phyloP scores from a whole-genome alignment of 176 grass and related monocot species.

The Aechmea fasciata region DNA sequence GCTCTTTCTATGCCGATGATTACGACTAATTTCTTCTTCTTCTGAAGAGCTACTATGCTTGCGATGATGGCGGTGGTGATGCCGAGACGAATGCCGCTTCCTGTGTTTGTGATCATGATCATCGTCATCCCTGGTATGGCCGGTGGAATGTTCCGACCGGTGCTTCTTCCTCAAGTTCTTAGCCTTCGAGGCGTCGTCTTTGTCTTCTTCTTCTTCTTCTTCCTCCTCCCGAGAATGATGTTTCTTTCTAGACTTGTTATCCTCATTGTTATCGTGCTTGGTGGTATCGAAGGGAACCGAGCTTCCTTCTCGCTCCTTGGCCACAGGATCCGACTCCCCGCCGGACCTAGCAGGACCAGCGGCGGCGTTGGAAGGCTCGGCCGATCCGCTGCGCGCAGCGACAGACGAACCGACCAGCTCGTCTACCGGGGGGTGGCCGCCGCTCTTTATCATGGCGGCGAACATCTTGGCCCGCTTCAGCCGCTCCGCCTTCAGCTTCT shows the following conservation, averaged over 20 bases:
- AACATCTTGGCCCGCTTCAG: conserved; percentile 89
- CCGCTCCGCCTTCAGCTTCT: conserved; percentile 94
- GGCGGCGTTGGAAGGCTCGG: conserved; percentile 11
- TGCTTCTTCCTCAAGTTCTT: conserved; percentile 42
- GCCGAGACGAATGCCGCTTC: conserved; percentile 32
- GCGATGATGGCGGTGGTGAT: conserved; percentile 18
- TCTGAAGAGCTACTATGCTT: conserved; percentile 39
- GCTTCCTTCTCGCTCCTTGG: conserved; percentile 51
- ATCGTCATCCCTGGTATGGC: conserved; percentile 19
- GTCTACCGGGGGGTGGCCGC: conserved; percentile 6
- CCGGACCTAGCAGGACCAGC: conserved; percentile 19
- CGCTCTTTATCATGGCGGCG: conserved; percentile 71
- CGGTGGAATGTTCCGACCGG: conserved; percentile 39
- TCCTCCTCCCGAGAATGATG: conserved; percentile 17
- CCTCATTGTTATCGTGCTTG: conserved; percentile 29
- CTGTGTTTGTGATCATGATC: conserved; percentile 25
- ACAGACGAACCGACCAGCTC: conserved; percentile 22
- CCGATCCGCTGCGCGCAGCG: conserved; percentile 15
- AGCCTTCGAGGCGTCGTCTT: conserved; percentile 29
- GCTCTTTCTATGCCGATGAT: conserved; percentile 10
- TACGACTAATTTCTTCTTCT: not conserved
- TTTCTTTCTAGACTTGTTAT: conserved; percentile 35
- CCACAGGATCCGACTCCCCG: conserved; percentile 17
- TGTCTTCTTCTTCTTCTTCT: conserved; percentile 33
- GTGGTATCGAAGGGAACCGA: conserved; percentile 29